These are phyloP conservation scores for Monilinia polystroma DNA, from an alignment of 2,329 filamentous ascomycete species.

Conservation along the genomic window DNA sequence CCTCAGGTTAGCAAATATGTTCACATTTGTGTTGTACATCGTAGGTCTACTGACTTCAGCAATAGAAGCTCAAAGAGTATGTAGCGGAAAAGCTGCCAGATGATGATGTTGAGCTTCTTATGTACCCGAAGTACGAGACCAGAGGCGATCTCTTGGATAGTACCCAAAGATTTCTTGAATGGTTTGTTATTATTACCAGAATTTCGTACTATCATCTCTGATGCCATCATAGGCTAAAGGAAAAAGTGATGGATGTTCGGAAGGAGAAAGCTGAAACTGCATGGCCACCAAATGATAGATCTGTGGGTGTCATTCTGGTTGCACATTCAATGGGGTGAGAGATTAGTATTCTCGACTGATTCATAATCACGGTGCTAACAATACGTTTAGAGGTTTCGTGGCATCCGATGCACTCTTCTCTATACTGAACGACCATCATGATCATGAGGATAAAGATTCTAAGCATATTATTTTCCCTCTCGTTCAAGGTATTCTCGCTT, in stretches of 20 bases:
- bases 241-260: constrained; percentile 21
- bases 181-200: constrained; percentile 41
- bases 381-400: constrained; percentile 65
- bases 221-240: constrained; percentile 9
- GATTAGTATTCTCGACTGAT: fast-evolving
- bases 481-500: constrained; percentile 76
- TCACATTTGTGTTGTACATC: not conserved
- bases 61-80: constrained; percentile 56
- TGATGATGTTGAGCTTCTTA: constrained; percentile 58
- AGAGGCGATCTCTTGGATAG: constrained; percentile 61
- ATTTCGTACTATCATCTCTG: not conserved
- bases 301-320: constrained; percentile 74
- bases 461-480: constrained; percentile 59
- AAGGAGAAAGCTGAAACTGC: constrained; percentile 13
- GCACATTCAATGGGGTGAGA: constrained; percentile 76
- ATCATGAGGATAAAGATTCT: constrained; percentile 24
- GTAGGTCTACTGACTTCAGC: constrained; percentile 10
- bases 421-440: constrained; percentile 30
- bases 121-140: constrained; percentile 73
- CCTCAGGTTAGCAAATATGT: constrained; percentile 47
- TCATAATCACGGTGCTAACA: constrained; percentile 22
- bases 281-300: constrained; percentile 43
- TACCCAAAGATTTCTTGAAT: constrained; percentile 55
- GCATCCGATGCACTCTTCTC: constrained; percentile 78
- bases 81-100: constrained; percentile 60